phyloP scores from a whole-genome alignment of 768 basidiomycete species.

The Boletus sensibilis region DNA sequence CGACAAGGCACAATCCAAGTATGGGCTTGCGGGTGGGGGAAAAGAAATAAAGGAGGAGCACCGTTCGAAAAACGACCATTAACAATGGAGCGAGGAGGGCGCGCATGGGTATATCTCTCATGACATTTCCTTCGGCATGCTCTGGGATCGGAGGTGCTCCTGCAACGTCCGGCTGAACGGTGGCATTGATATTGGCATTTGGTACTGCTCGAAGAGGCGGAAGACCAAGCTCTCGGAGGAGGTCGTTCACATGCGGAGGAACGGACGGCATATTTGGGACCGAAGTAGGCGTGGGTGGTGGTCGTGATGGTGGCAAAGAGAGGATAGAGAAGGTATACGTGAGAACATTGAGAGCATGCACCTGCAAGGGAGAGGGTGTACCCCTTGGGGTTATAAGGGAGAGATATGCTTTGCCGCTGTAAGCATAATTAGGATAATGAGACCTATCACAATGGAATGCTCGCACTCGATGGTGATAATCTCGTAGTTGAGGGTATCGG shows the following conservation, averaged over 20 bases:
- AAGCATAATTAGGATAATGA: conserved; percentile 6
- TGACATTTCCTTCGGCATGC: conserved; percentile 31
- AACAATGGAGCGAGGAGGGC: conserved; percentile 65
- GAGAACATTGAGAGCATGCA: conserved; percentile 47
- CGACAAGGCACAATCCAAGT: conserved; percentile 61
- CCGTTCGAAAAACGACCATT: conserved; percentile 66
- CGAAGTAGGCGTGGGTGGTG: conserved; percentile 23
- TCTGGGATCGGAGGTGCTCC: conserved; percentile 19
- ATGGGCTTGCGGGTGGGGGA: conserved; percentile 72
- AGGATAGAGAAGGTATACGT: conserved; percentile 52
- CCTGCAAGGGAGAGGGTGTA: conserved; percentile 56
- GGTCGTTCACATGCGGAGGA: conserved; percentile 54
- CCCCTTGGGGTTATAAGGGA: conserved; percentile 45
- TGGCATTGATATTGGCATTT: conserved; percentile 22
- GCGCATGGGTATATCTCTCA: conserved; percentile 62
- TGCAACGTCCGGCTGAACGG: conserved; percentile 16
- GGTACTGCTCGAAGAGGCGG: conserved; percentile 46
- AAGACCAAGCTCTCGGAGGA: conserved; percentile 65
- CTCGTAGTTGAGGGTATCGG: conserved; percentile 35
- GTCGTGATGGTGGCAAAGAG: conserved; percentile 49
- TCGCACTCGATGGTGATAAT: conserved; percentile 22
- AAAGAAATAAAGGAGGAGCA: conserved; percentile 73
- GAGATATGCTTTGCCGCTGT: conserved; percentile 46
- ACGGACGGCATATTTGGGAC: conserved; percentile 26
- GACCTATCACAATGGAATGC: not conserved